Evolutionary conservation across 2,329 filamentous ascomycete genomes (phyloP).

Genomic region (Aspergillus terreus): DNA sequence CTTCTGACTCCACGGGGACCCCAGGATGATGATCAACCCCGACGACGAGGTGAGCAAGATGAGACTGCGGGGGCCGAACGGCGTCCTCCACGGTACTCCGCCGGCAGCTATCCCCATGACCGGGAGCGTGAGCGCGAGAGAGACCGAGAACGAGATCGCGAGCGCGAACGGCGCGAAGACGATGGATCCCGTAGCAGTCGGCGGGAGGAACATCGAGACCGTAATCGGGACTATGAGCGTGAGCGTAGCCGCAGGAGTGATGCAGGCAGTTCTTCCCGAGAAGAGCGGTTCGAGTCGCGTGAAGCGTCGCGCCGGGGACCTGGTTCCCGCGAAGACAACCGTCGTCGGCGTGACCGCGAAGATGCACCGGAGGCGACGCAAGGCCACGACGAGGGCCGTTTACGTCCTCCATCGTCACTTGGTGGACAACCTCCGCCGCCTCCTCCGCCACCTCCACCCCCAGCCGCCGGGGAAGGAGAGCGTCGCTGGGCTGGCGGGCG

Average conservation of each 20-base stretch:
- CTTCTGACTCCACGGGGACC: constrained; percentile 27
- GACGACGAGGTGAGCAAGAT: constrained; percentile 30
- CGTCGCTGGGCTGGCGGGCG: constrained; percentile 35
- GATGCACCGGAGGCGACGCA: constrained; percentile 19
- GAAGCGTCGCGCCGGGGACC: constrained; percentile 30
- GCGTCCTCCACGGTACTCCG: constrained; percentile 28
- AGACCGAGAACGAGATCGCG: constrained; percentile 23
- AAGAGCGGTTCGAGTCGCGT: constrained; percentile 25
- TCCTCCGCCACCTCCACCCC: constrained; percentile 25
- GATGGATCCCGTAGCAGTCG: constrained; percentile 23
- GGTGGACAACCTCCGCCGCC: constrained; percentile 26
- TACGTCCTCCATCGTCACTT: constrained; percentile 31
- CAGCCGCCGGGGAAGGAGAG: constrained; percentile 25
- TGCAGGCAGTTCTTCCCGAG: constrained; percentile 18
- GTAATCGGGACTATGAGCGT: constrained; percentile 28
- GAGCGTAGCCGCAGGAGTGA: constrained; percentile 35
- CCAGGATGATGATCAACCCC: constrained; percentile 23
- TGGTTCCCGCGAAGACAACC: constrained; percentile 31
- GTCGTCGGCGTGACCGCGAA: constrained; percentile 36
- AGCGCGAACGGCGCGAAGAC: constrained; percentile 27
- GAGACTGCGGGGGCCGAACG: constrained; percentile 31
- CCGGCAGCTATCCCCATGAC: constrained; percentile 20
- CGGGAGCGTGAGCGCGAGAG: constrained; percentile 30
- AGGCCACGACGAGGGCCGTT: constrained; percentile 25
- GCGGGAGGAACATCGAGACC: constrained; percentile 37